phyloP scores from a whole-genome alignment of 768 basidiomycete species.

The Boletus insuetus region DNA sequence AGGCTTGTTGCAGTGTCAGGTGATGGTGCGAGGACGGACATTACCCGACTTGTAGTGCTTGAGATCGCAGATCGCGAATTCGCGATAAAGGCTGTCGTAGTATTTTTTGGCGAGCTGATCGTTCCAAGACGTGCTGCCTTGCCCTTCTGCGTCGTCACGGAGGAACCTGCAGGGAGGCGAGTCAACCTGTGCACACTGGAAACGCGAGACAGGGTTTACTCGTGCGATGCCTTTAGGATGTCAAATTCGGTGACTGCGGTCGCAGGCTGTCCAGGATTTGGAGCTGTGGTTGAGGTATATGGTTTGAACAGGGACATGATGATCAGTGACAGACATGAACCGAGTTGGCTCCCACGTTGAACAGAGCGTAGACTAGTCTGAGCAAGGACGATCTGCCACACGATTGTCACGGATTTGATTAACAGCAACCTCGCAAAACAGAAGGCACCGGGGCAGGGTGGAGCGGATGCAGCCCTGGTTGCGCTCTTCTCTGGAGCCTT shows the following conservation, averaged over 20 bases:
- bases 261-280: not conserved
- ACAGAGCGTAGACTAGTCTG: too few species aligned
- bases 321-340: too few species aligned
- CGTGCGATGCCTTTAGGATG: slow-evolving; percentile 71
- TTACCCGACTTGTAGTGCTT: slow-evolving; percentile 95
- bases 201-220: slow-evolving; percentile 34
- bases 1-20: not conserved
- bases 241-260: slow-evolving; percentile 57
- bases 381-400: too few species aligned
- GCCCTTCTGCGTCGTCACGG: slow-evolving; percentile 45
- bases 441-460: too few species aligned
- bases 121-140: slow-evolving; percentile 53
- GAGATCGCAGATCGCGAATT: slow-evolving; percentile 88
- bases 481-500: too few species aligned
- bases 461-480: too few species aligned
- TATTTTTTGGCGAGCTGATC: slow-evolving; percentile 86
- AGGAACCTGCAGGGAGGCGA: slow-evolving; percentile 56
- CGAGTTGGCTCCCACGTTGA: too few species aligned
- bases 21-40: slow-evolving; percentile 41
- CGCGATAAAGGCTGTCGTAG: slow-evolving; percentile 84
- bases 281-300: too few species aligned
- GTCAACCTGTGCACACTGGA: not conserved
- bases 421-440: too few species aligned
- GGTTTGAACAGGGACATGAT: not conserved
- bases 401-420: not conserved